A percentile compares a stretch with the other conserved stretches of the same genome.
phyloP scores from a whole-genome alignment of 306 rosid genomes.

The Canavalia gladiata region DNA sequence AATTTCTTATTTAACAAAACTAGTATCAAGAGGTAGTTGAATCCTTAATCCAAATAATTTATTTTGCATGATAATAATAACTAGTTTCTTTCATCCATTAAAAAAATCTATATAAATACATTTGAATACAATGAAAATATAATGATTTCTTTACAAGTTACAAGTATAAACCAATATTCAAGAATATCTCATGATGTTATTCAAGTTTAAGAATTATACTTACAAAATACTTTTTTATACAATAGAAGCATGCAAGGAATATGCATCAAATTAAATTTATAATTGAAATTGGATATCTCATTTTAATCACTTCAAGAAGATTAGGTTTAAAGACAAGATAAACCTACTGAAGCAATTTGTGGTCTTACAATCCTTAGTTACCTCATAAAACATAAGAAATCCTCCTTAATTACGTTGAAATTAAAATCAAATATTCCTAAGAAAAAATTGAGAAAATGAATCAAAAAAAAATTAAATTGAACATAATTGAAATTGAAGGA shows the following conservation, averaged over 20 bases:
- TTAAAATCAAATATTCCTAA: no score
- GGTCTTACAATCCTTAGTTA: no score
- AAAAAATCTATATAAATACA: no score
- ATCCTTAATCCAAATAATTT: constrained; percentile 9
- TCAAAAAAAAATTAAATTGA: no score
- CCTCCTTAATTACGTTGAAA: no score
- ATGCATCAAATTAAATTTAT: constrained; percentile 11
- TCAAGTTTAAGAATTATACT: not conserved
- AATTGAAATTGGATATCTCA: not conserved
- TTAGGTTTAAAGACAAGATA: no score
- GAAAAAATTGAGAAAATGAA: no score
- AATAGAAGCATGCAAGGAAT: constrained; percentile 4
- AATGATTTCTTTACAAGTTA: not conserved
- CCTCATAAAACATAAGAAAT: no score
- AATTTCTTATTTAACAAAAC: not conserved
- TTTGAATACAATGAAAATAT: not conserved
- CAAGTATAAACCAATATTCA: constrained; percentile 1
- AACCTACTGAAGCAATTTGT: no score
- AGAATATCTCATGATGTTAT: not conserved
- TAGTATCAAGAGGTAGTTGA: not conserved
- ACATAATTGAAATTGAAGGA: no score
- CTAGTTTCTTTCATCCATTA: no score
- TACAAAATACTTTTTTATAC: not conserved
- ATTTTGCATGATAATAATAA: not conserved
- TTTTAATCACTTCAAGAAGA: no score